Evolutionary conservation across 148 eudicot genomes (phyloP).

Genomic region (Polygonum maritimum): DNA sequence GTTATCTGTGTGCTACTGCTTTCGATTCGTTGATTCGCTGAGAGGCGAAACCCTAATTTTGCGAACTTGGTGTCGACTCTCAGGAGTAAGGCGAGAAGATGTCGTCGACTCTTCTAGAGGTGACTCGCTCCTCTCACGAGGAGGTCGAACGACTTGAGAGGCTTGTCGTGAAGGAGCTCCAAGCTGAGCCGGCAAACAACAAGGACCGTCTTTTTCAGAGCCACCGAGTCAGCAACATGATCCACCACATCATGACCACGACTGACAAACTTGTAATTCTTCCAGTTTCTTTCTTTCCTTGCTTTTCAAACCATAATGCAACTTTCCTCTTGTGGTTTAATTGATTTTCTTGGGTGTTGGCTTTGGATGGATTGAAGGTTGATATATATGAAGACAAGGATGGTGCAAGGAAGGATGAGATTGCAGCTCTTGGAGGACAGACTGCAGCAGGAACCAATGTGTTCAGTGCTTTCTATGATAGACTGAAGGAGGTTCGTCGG

Average conservation of each 20-base stretch:
- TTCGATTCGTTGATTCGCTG: not conserved
- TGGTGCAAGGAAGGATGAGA: slow-evolving; percentile 86
- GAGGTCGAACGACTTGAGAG: slow-evolving; percentile 87
- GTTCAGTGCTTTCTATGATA: slow-evolving; percentile 88
- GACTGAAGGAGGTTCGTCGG: slow-evolving; percentile 72
- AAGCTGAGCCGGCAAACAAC: slow-evolving; percentile 52
- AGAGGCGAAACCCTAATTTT: not conserved
- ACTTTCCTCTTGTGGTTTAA: not conserved
- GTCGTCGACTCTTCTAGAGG: slow-evolving; percentile 94
- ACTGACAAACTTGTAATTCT: slow-evolving; percentile 63
- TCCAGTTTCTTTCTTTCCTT: not conserved
- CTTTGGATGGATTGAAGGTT: slow-evolving; percentile 30
- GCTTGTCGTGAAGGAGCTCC: slow-evolving; percentile 65
- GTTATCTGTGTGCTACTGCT: not conserved
- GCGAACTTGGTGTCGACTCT: not conserved
- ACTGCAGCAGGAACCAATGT: slow-evolving; percentile 76
- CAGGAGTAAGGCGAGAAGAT: slow-evolving; percentile 19
- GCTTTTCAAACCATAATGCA: not conserved
- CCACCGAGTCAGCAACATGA: slow-evolving; percentile 87
- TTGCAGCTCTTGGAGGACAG: slow-evolving; percentile 96
- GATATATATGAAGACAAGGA: slow-evolving; percentile 87
- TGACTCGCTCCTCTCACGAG: slow-evolving; percentile 81
- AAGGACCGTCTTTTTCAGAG: slow-evolving; percentile 73
- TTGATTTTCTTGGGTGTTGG: not conserved
- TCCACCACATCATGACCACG: slow-evolving; percentile 57